Evolutionary conservation across 371 early-diverging fungal genomes (phyloP).

Genomic region (Mucor lusitanicus): DNA sequence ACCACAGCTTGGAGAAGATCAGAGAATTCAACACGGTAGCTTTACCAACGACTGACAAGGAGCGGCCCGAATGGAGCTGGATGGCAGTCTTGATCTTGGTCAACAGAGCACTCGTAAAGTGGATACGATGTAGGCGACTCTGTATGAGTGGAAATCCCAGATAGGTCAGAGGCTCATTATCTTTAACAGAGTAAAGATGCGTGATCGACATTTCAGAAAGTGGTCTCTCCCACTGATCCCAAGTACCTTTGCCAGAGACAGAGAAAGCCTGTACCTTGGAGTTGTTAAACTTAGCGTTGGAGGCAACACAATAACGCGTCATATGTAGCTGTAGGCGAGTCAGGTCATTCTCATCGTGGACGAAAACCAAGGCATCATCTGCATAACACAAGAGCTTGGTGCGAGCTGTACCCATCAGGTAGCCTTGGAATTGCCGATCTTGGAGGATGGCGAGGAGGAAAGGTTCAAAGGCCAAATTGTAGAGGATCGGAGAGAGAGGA

Average conservation of each 20-base stretch:
- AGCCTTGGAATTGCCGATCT: too few relatives aligned
- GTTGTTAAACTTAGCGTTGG: constrained; percentile 13
- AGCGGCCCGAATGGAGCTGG: neutral
- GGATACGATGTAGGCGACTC: neutral
- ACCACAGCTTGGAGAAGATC: too few relatives aligned
- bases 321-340: too few relatives aligned
- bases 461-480: constrained; percentile 20
- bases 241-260: neutral
- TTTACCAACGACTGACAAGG: neutral
- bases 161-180: neutral
- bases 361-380: constrained; percentile 9
- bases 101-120: neutral
- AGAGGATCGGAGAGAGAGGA: constrained; percentile 16
- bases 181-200: neutral
- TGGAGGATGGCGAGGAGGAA: neutral
- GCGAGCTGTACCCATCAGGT: neutral
- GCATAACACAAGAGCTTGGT: constrained; percentile 9
- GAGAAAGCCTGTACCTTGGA: constrained; percentile 1
- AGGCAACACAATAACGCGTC: neutral
- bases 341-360: too few relatives aligned
- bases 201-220: too few relatives aligned
- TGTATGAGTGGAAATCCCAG: too few relatives aligned
- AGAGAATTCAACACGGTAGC: too few relatives aligned
- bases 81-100: neutral
- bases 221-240: too few relatives aligned